These are phyloP conservation scores for Mortierella sp. DNA, from an alignment of 371 early-diverging fungal species.

Conservation along the genomic window DNA sequence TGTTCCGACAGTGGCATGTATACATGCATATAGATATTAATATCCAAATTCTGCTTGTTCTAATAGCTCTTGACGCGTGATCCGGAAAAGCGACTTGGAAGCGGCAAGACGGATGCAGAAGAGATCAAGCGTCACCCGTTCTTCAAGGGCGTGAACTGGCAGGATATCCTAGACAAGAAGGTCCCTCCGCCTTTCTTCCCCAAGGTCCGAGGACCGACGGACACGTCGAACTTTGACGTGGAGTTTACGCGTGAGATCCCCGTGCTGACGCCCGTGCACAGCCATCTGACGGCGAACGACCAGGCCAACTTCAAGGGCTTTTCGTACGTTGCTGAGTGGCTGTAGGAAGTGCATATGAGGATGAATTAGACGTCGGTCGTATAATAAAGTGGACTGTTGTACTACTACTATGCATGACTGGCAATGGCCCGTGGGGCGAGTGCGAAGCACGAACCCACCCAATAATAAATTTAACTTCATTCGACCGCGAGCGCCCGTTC, in stretches of 20 bases:
- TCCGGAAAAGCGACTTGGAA: constrained; percentile 87
- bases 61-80: constrained; percentile 89
- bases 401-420: too few species aligned
- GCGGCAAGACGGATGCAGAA: constrained; percentile 83
- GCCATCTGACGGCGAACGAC: constrained; percentile 78
- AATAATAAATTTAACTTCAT: too few species aligned
- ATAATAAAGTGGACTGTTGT: too few species aligned
- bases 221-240: constrained; percentile 95
- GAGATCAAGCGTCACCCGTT: constrained; percentile 95
- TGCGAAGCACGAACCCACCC: too few species aligned
- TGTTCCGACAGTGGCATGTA: too few species aligned
- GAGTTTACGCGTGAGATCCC: constrained; percentile 94
- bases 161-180: constrained; percentile 84
- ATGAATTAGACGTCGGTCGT: too few species aligned
- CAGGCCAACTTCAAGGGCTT: constrained; percentile 94
- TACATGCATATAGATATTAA: too few species aligned
- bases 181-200: constrained; percentile 93
- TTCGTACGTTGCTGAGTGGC: constrained; percentile 94
- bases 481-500: too few species aligned
- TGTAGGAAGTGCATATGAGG: constrained; percentile 22
- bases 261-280: constrained; percentile 88
- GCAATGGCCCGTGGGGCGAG: too few species aligned
- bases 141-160: constrained; percentile 95
- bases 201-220: constrained; percentile 78
- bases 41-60: too few species aligned